phyloP scores from a whole-genome alignment of 768 basidiomycete genomes.

The Cystobasidium tubakii region DNA sequence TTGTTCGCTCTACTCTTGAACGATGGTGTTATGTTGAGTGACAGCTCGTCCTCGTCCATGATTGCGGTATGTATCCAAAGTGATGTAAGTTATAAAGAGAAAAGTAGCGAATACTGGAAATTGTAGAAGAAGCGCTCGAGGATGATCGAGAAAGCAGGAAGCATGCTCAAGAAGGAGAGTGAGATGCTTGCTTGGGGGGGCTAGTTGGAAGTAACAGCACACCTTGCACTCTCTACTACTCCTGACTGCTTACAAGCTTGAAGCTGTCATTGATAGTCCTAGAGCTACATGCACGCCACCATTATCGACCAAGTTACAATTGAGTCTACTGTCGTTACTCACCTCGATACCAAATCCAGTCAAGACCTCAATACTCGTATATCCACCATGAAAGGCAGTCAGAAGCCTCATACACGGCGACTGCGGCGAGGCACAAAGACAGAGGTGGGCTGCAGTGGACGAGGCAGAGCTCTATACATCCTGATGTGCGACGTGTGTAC shows the following conservation, averaged over 20 bases:
- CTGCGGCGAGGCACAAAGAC: slow-evolving; percentile 31
- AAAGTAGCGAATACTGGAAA: neutral
- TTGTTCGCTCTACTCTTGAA: slow-evolving; percentile 31
- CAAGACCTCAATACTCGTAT: neutral
- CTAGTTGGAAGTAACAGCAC: too few relatives aligned
- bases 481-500: too few relatives aligned
- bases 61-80: neutral
- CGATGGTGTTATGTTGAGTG: slow-evolving; percentile 16
- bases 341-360: too few relatives aligned
- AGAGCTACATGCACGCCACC: neutral
- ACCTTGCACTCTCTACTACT: too few relatives aligned
- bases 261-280: too few relatives aligned
- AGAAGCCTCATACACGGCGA: slow-evolving; percentile 1
- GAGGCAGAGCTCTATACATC: too few relatives aligned
- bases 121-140: neutral
- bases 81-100: neutral
- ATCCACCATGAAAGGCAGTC: neutral
- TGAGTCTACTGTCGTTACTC: neutral
- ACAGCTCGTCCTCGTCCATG: slow-evolving; percentile 20
- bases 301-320: neutral
- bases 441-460: slow-evolving; percentile 8
- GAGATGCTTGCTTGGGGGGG: too few relatives aligned
- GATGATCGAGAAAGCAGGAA: too few relatives aligned
- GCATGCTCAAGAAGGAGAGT: too few relatives aligned
- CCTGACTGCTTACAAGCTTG: too few relatives aligned